These are phyloP conservation scores for Diutina scorzettiae DNA, from an alignment of 1,139 yeast genomes.

Conservation along the genomic window DNA sequence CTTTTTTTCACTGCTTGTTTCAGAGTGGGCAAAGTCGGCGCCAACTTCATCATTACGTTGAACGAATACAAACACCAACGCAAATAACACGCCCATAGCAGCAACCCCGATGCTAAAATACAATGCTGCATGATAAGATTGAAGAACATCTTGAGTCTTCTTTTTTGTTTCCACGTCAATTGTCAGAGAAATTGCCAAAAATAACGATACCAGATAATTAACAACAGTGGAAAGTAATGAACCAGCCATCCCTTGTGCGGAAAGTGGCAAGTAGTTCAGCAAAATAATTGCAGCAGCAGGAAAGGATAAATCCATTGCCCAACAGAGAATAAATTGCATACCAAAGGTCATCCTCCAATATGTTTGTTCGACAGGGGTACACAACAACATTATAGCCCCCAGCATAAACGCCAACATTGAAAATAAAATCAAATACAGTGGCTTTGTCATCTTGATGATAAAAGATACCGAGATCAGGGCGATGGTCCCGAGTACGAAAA, in stretches of 20 bases:
- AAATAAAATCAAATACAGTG: constrained; percentile 31
- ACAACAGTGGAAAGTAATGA: constrained; percentile 49
- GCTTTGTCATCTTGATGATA: constrained; percentile 27
- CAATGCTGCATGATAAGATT: constrained; percentile 32
- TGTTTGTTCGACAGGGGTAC: constrained; percentile 37
- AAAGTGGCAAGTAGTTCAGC: constrained; percentile 36
- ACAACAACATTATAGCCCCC: constrained; percentile 36
- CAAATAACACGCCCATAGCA: constrained; percentile 21
- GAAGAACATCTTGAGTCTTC: constrained; percentile 13
- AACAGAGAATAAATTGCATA: constrained; percentile 34
- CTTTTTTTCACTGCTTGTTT: not conserved
- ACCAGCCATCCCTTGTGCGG: constrained; percentile 56
- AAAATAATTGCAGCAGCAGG: constrained; percentile 49
- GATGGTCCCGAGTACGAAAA: constrained; percentile 31
- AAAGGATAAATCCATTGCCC: constrained; percentile 58
- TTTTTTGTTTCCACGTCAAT: constrained; percentile 29
- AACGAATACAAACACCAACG: constrained; percentile 19
- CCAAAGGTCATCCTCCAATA: constrained; percentile 36
- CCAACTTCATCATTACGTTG: constrained; percentile 10
- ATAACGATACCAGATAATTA: constrained; percentile 51
- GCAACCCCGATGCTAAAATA: constrained; percentile 30
- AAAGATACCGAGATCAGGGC: constrained; percentile 35
- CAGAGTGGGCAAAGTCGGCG: not conserved
- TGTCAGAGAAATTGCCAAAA: constrained; percentile 54
- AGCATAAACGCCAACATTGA: constrained; percentile 34